phyloP scores from a whole-genome alignment of 1,139 yeast genomes.

The Kodamaea anthophila region DNA sequence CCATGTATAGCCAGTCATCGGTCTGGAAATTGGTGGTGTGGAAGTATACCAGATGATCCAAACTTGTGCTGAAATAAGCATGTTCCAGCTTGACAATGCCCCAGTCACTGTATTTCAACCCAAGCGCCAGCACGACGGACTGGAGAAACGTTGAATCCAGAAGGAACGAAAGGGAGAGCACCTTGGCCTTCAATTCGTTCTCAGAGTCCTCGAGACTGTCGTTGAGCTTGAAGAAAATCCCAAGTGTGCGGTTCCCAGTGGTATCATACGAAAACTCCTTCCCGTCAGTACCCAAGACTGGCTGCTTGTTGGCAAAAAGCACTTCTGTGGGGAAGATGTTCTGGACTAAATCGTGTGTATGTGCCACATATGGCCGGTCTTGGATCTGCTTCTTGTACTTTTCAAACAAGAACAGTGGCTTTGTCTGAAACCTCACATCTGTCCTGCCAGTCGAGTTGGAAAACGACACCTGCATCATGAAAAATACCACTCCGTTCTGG shows the following conservation, averaged over 20 bases:
- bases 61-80: conserved; percentile 32
- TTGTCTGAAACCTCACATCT: conserved; percentile 21
- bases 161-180: conserved; percentile 17
- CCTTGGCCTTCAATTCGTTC: conserved; percentile 17
- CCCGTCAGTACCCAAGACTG: conserved; percentile 1
- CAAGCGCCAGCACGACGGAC: conserved; percentile 19
- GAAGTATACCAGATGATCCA: conserved; percentile 35
- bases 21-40: conserved; percentile 34
- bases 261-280: conserved; percentile 13
- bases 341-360: conserved; percentile 29
- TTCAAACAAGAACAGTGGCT: conserved; percentile 26
- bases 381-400: conserved; percentile 28
- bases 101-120: conserved; percentile 11
- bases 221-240: conserved; percentile 28
- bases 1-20: conserved; percentile 35
- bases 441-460: conserved; percentile 18
- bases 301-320: conserved; percentile 10
- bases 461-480: conserved; percentile 30
- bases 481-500: conserved; percentile 28
- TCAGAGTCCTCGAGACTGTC: conserved; percentile 24
- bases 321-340: conserved; percentile 29
- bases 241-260: conserved; percentile 27
- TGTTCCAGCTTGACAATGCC: conserved; percentile 9
- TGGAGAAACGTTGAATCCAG: conserved; percentile 23
- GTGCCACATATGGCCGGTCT: conserved; percentile 19